Evolutionary conservation across 1,284 basidiomycete species (phyloP).

Genomic region (Cutaneotrichosporon dermatis): DNA sequence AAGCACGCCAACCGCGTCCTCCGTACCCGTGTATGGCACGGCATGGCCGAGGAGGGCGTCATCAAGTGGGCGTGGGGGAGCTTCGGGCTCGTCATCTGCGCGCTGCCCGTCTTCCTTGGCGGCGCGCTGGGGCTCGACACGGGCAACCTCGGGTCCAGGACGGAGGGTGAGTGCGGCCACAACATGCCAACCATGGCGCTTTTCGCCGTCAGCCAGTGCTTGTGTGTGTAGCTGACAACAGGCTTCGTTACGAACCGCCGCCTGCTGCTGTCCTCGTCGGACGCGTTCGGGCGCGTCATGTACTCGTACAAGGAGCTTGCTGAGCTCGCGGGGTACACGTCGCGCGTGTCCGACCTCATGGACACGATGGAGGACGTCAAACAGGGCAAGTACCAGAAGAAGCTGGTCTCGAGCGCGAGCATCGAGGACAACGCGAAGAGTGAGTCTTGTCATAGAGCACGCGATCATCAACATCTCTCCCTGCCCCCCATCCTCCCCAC

Average conservation of each 20-base stretch:
- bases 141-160: conserved; percentile 72
- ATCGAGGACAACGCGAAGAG: conserved; percentile 75
- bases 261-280: conserved; percentile 64
- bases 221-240: conserved; percentile 31
- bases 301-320: conserved; percentile 93
- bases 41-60: conserved; percentile 88
- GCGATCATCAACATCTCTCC: too few species aligned
- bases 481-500: too few species aligned
- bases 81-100: conserved; percentile 87
- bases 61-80: conserved; percentile 98
- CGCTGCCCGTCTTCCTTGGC: conserved; percentile 88
- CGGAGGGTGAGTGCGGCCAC: conserved; percentile 61
- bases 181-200: too few species aligned
- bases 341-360: conserved; percentile 80
- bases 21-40: conserved; percentile 79
- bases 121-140: conserved; percentile 64
- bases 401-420: conserved; percentile 68
- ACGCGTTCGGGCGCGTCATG: conserved; percentile 66
- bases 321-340: conserved; percentile 92
- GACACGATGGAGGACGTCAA: conserved; percentile 89
- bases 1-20: conserved; percentile 84
- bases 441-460: conserved; percentile 46
- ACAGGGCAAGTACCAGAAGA: conserved; percentile 82
- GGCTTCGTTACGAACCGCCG: conserved; percentile 92
- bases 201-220: neutral